Evolutionary conservation across 192 early-diverging fungal genomes (phyloP).

Genomic region (Entomortierella parvispora): DNA sequence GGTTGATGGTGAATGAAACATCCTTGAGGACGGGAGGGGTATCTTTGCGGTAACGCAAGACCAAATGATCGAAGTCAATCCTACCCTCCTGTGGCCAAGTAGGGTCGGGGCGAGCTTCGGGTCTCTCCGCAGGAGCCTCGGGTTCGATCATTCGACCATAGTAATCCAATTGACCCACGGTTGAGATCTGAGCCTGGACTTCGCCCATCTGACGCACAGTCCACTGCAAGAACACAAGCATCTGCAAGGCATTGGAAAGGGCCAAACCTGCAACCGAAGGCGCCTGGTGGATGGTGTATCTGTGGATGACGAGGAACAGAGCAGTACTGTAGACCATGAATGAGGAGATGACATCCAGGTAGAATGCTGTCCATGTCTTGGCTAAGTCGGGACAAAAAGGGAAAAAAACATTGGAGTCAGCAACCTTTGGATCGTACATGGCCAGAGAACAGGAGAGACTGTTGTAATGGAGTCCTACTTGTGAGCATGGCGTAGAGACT

Average conservation of each 20-base stretch:
- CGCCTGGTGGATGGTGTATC: slow-evolving; percentile 20
- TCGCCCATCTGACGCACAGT: slow-evolving; percentile 30
- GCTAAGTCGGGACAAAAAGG: slow-evolving; percentile 8
- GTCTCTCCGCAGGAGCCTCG: slow-evolving; percentile 64
- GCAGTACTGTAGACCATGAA: slow-evolving; percentile 70
- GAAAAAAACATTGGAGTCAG: slow-evolving; percentile 10
- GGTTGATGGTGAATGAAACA: slow-evolving; percentile 63
- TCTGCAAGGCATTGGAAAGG: slow-evolving; percentile 35
- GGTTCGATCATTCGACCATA: slow-evolving; percentile 62
- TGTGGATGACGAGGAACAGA: slow-evolving; percentile 60
- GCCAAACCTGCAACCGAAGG: slow-evolving; percentile 36
- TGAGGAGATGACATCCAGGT: slow-evolving; percentile 65
- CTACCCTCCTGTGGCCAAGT: slow-evolving; percentile 70
- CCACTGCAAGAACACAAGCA: slow-evolving; percentile 38
- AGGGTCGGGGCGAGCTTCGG: slow-evolving; percentile 19
- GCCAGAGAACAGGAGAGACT: slow-evolving; percentile 47
- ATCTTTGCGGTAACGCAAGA: slow-evolving; percentile 66
- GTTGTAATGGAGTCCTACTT: slow-evolving; percentile 55
- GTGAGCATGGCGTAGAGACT: slow-evolving; percentile 52
- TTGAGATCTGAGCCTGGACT: slow-evolving; percentile 25
- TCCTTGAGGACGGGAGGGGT: slow-evolving; percentile 39
- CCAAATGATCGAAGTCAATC: slow-evolving; percentile 68
- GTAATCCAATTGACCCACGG: slow-evolving; percentile 79
- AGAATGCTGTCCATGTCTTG: slow-evolving; percentile 64
- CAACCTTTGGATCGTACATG: slow-evolving; percentile 39